Evolutionary conservation across 2,329 filamentous ascomycete species (phyloP), one percentile per base, ranked within the genome.

Genomic region (Tolypocladium sp.): DNA sequence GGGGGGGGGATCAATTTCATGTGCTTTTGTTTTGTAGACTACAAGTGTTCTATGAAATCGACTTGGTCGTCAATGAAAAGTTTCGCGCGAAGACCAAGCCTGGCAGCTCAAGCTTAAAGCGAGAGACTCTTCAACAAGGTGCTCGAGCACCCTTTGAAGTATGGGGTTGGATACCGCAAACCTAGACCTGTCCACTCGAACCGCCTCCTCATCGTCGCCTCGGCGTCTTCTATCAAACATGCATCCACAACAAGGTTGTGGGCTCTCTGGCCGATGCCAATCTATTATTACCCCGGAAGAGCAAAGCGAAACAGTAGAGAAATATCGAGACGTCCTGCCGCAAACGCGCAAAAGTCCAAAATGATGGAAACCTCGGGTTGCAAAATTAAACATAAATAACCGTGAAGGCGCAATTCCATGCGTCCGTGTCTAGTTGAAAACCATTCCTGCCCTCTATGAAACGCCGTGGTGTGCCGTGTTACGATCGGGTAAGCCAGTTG

Each of bases 391-490:
- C 51, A 33, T 40, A 44, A 44, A 57, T 57, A 59, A 59, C 56
- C 57, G 41, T 58, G 58, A 57, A 60, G 27, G 56, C 51, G 49
- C 60, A 57, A n/a, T 56, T 56, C 30, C 46, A 33, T 51, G 27
- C 51, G 38, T 38, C 33, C 49, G 30, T 57, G 63, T 67, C 67
- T 67, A 67, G 56, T 49, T 41, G 56, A 41, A 59, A 62, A 63
- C 61, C 60, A 60, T 62, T 59, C 65, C 63, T 63, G 60, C 65
- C 67, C 64, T 70, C 68, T 70, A 70, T 64, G 65, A 68, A 70
- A 70, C 68, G 68, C 68, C 68, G 60, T 63, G 60, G 57, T 62
- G 64, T 67, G 61, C 63, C 62, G 57, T 63, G 60, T 63, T 59
- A 55, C 41, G 37, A 60, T 60, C 56, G 51, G 30, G 46, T 46